Percentiles rank a stretch among this genome's conserved stretches.
Conservation (phyloP, 768 basidiomycete genomes). For the Myochromella boudieri region DNA sequence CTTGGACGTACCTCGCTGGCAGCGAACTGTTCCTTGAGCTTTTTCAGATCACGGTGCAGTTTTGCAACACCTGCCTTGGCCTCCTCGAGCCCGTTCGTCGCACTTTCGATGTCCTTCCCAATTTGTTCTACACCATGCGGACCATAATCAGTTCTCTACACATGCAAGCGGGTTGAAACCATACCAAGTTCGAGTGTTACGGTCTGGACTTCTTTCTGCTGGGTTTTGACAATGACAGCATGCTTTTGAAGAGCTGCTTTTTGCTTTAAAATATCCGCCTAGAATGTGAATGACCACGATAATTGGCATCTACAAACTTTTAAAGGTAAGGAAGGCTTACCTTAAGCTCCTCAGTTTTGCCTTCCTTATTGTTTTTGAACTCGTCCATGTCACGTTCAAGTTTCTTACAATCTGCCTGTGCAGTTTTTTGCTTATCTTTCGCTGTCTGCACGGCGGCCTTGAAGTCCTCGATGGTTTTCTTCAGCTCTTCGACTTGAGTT, state of each 20-base stretch:
- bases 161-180: conserved; percentile 18
- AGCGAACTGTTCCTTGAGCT: conserved; percentile 49
- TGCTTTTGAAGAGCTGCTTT: conserved; percentile 83
- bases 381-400: conserved; percentile 97
- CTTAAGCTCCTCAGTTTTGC: conserved; percentile 93
- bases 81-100: conserved; percentile 43
- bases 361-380: conserved; percentile 98
- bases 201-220: conserved; percentile 89
- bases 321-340: conserved; percentile 35
- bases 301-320: not conserved
- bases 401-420: conserved; percentile 76
- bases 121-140: conserved; percentile 61
- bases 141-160: conserved; percentile 1
- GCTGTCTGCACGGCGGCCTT: conserved; percentile 59
- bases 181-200: conserved; percentile 84
- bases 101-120: conserved; percentile 65
- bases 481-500: conserved; percentile 73
- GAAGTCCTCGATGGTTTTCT: conserved; percentile 60
- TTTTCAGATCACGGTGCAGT: conserved; percentile 62
- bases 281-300: not conserved
- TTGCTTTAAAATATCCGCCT: conserved; percentile 80
- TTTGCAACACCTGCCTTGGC: conserved; percentile 47
- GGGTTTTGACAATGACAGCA: conserved; percentile 75
- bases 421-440: conserved; percentile 73
- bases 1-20: conserved; percentile 39